phyloP scores from a whole-genome alignment of 345 rosid genomes.

The Salix exigua region DNA sequence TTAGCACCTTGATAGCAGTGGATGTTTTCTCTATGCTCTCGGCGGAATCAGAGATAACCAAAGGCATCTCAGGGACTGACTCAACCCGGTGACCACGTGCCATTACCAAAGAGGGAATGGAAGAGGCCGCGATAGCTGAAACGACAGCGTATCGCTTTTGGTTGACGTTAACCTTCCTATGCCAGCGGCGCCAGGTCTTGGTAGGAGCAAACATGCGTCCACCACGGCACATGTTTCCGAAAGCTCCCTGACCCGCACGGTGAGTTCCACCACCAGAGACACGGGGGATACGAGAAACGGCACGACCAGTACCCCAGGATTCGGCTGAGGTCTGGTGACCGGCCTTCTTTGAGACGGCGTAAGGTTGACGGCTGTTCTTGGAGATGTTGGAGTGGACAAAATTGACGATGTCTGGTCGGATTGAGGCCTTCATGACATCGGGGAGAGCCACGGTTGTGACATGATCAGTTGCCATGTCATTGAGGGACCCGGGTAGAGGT shows the following conservation, averaged over 20 bases:
- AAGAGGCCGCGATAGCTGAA: conserved; percentile 94
- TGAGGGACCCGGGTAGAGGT: conserved; percentile 37
- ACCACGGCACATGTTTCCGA: conserved; percentile 99
- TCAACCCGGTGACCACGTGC: conserved; percentile 92
- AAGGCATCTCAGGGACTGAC: conserved; percentile 81
- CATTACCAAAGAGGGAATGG: conserved; percentile 81
- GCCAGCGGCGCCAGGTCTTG: conserved; percentile 97
- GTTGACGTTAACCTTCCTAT: conserved; percentile 77
- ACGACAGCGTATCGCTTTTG: conserved; percentile 82
- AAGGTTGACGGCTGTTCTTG: conserved; percentile 87
- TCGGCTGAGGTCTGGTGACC: conserved; percentile 99
- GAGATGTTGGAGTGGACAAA: conserved; percentile 74
- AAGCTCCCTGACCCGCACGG: conserved; percentile 99
- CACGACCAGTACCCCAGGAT: conserved; percentile 99
- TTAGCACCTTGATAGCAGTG: conserved; percentile 68
- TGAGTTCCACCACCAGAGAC: conserved; percentile 99
- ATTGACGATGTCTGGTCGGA: conserved; percentile 78
- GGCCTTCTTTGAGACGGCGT: conserved; percentile 85
- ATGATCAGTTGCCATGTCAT: conserved; percentile 77
- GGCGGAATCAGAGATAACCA: conserved; percentile 63
- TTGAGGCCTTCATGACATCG: conserved; percentile 73
- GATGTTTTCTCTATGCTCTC: conserved; percentile 83
- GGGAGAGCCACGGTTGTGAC: conserved; percentile 56
- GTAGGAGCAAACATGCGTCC: conserved; percentile 99
- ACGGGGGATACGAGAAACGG: conserved; percentile 98